A percentile compares a stretch with the other conserved stretches of the same genome.
These are phyloP conservation scores for Tilletia caries DNA, from an alignment of 1,284 basidiomycete genomes.

Conservation along the genomic window DNA sequence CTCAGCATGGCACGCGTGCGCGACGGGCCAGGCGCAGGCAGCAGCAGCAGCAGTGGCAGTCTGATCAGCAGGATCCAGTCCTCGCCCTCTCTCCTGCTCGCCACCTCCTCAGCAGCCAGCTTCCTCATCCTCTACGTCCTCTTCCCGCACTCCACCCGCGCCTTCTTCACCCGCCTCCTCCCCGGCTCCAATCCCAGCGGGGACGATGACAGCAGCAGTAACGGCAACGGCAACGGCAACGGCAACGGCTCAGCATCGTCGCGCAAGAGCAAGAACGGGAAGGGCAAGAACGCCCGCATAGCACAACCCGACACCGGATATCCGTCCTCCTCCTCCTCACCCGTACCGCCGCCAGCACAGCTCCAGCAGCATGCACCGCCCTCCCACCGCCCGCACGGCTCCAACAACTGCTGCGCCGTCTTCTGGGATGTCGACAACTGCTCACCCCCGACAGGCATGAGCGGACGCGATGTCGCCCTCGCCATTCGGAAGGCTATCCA, in stretches of 20 bases:
- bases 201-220: neutral
- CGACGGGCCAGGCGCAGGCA: too few species aligned
- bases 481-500: constrained; percentile 36
- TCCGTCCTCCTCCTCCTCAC: neutral
- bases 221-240: neutral
- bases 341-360: neutral
- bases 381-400: neutral
- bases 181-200: constrained; percentile 1
- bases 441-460: constrained; percentile 40
- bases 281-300: too few species aligned
- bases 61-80: neutral
- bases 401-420: constrained; percentile 33
- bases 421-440: constrained; percentile 50
- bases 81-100: neutral
- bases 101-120: neutral
- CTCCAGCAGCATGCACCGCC: neutral
- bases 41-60: too few species aligned
- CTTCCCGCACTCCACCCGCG: constrained; percentile 13
- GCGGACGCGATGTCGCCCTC: constrained; percentile 35
- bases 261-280: too few species aligned
- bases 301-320: too few species aligned
- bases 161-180: constrained; percentile 14
- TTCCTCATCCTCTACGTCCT: constrained; percentile 11
- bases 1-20: too few species aligned
- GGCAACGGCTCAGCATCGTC: too few species aligned